A percentile compares a stretch with the other conserved stretches of the same genome.
These are phyloP conservation scores for Penicillium arizonense DNA, from an alignment of 495 filamentous ascomycete genomes.

Conservation along the genomic window DNA sequence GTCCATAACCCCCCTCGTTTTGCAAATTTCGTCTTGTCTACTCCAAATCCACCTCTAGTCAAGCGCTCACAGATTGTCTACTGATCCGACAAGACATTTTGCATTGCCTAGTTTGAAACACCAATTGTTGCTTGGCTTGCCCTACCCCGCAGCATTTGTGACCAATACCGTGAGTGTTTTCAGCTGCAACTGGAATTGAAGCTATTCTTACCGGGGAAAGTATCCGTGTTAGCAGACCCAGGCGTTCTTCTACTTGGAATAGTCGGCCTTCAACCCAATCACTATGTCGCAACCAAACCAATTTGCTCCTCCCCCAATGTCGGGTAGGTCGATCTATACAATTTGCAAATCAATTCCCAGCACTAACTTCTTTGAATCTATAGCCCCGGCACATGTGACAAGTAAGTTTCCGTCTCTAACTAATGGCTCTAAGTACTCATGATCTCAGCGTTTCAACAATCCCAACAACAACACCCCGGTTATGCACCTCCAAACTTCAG, in stretches of 20 bases:
- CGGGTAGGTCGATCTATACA: slow-evolving; percentile 12
- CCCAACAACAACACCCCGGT: slow-evolving; percentile 16
- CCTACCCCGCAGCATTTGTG: slow-evolving; percentile 2
- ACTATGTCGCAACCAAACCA: slow-evolving; percentile 11
- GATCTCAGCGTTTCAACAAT: slow-evolving; percentile 15
- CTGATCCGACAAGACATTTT: neutral
- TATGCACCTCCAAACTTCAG: slow-evolving; percentile 34
- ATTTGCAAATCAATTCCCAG: neutral
- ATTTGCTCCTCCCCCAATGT: slow-evolving; percentile 19
- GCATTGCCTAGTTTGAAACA: too few species aligned
- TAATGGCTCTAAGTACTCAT: neutral
- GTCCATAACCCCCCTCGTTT: neutral
- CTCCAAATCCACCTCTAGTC: neutral
- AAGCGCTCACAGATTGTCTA: neutral
- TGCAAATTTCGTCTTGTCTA: neutral
- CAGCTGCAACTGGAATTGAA: too few species aligned
- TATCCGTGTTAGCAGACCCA: too few species aligned
- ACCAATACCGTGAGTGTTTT: too few species aligned
- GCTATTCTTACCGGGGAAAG: too few species aligned
- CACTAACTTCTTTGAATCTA: neutral
- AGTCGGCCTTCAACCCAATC: too few species aligned
- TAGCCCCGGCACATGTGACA: slow-evolving; percentile 25
- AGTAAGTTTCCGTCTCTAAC: slow-evolving; percentile 5
- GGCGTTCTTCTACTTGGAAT: too few species aligned
- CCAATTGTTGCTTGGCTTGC: neutral